Conservation (phyloP, 2,329 filamentous ascomycete genomes). For the Sclerotiophoma versabilis region DNA sequence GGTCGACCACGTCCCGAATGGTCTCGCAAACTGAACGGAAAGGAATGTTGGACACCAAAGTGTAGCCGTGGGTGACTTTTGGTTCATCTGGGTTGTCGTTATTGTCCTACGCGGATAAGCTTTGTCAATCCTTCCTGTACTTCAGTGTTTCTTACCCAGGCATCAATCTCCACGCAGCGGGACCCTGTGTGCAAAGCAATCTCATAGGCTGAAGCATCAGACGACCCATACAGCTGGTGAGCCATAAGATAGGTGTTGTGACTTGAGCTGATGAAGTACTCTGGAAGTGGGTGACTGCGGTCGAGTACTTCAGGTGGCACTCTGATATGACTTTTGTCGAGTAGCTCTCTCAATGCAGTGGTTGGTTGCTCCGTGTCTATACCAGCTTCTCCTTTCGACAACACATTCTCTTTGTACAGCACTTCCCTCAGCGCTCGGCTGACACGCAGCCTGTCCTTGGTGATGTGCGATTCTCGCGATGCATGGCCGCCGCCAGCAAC, state of each 20-base stretch:
- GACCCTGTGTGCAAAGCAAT: conserved; percentile 68
- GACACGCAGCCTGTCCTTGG: conserved; percentile 64
- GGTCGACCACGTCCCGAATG: conserved; percentile 68
- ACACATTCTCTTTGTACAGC: conserved; percentile 60
- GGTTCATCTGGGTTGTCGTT: conserved; percentile 67
- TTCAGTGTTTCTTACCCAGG: conserved; percentile 59
- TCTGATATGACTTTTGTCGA: conserved; percentile 64
- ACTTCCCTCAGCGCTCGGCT: conserved; percentile 66
- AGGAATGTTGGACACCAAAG: conserved; percentile 69
- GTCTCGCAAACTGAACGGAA: conserved; percentile 72
- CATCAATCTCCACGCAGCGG: conserved; percentile 76
- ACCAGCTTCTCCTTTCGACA: conserved; percentile 58
- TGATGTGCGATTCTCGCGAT: conserved; percentile 56
- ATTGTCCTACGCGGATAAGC: conserved; percentile 36
- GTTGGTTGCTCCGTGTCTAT: conserved; percentile 56
- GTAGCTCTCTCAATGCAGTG: conserved; percentile 57
- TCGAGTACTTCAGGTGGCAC: conserved; percentile 65
- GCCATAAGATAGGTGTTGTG: conserved; percentile 77
- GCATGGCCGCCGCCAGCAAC: conserved; percentile 68
- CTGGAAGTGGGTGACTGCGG: conserved; percentile 66
- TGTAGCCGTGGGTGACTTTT: conserved; percentile 75
- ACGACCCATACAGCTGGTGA: conserved; percentile 71
- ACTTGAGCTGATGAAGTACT: conserved; percentile 76
- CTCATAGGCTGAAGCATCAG: conserved; percentile 69
- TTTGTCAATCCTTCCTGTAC: background rate